Evolutionary conservation across 352 stramenopile species (phyloP).

Genomic region (Stephanocyclus meneghinianus): DNA sequence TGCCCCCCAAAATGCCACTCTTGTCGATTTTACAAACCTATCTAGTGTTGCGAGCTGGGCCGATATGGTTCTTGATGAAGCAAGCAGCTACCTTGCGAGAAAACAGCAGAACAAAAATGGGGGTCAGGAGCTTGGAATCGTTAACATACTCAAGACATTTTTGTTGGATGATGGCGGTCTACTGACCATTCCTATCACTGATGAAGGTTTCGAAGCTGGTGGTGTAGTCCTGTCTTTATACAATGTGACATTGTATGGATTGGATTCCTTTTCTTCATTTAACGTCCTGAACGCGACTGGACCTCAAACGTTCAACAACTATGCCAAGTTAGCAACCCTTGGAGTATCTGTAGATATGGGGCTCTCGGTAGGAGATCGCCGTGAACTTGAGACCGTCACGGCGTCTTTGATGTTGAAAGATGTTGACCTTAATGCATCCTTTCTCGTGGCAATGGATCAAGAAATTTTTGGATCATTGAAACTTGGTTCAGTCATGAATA

Average conservation of each 20-base stretch:
- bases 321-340: constrained; percentile 59
- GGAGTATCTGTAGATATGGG: constrained; percentile 59
- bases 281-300: constrained; percentile 58
- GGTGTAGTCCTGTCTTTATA: constrained; percentile 54
- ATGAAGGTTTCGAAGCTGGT: constrained; percentile 55
- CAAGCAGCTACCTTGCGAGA: constrained; percentile 37
- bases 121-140: constrained; percentile 54
- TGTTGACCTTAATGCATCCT: constrained; percentile 52
- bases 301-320: constrained; percentile 61
- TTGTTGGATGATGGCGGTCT: constrained; percentile 64
- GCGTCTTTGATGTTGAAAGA: constrained; percentile 64
- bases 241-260: constrained; percentile 61
- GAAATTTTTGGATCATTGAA: constrained; percentile 54
- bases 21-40: constrained; percentile 63
- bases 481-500: constrained; percentile 65
- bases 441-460: constrained; percentile 67
- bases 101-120: constrained; percentile 12
- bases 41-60: constrained; percentile 48
- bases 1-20: constrained; percentile 32
- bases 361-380: constrained; percentile 42
- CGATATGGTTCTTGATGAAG: constrained; percentile 54
- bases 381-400: constrained; percentile 54
- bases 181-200: constrained; percentile 52
- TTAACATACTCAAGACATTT: constrained; percentile 57
- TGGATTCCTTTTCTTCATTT: constrained; percentile 76